Conservation (phyloP, 179 eudicot species). For the Patellifolia procumbens region DNA sequence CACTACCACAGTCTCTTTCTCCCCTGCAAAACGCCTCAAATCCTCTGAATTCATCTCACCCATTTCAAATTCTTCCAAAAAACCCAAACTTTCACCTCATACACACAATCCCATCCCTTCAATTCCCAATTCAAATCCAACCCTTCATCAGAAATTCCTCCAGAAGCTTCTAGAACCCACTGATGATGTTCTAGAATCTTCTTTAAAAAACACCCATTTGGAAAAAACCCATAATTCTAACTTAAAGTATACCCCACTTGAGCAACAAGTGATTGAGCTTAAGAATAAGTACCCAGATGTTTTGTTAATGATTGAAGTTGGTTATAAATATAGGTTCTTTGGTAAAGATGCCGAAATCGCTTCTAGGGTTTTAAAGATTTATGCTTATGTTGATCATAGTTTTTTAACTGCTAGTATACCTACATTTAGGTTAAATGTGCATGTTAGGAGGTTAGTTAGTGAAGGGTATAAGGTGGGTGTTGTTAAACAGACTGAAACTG, state of each 20-base stretch:
- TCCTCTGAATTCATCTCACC: conserved; percentile 51
- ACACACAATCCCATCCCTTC: conserved; percentile 35
- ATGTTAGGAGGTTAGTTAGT: conserved; percentile 91
- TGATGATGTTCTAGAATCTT: conserved; percentile 54
- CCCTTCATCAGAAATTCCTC: conserved; percentile 46
- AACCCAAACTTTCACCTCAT: conserved; percentile 39
- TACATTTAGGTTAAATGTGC: conserved; percentile 83
- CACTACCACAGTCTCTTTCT: conserved; percentile 62
- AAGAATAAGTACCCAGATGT: conserved; percentile 73
- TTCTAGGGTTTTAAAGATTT: conserved; percentile 78
- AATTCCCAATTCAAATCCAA: conserved; percentile 35
- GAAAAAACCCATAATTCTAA: conserved; percentile 18
- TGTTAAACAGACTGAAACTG: conserved; percentile 90
- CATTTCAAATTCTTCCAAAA: conserved; percentile 35
- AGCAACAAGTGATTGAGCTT: conserved; percentile 79
- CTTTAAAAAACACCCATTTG: no score
- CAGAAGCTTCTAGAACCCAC: conserved; percentile 47
- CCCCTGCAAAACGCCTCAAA: conserved; percentile 74
- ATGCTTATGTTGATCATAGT: conserved; percentile 83
- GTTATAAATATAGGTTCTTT: conserved; percentile 80
- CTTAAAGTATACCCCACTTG: conserved; percentile 79
- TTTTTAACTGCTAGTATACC: conserved; percentile 94
- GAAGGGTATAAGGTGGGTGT: conserved; percentile 95
- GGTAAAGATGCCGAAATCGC: conserved; percentile 91
- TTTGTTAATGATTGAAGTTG: conserved; percentile 89